Base-by-base conservation (phyloP, 176 grass and related monocot genomes). In the Lolium multiflorum region DNA sequence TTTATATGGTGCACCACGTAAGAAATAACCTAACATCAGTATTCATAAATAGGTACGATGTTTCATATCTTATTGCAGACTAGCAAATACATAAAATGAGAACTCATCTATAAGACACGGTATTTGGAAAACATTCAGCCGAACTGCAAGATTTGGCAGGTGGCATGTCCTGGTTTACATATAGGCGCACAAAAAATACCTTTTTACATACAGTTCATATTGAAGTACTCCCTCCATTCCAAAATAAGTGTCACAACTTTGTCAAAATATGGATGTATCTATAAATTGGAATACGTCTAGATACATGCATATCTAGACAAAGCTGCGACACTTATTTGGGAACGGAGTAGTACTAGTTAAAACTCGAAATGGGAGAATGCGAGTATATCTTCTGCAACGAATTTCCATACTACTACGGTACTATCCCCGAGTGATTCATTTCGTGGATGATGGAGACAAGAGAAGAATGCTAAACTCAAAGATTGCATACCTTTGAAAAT, bases 401-500 rank as follows among this genome's bases (percentile, higher is more conserved):
- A 43, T 50, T 76, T 72, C 72, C 20, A 72, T 56, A 81, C 37
- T 31, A 38, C 44, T 48, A 43, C 46, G 1, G 41, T 44, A 44
- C 41, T 44, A 38, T 16, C 7, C 24, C 9, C 6, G 3, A 61
- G 13, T 17, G 17, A 4, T 37, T 4, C 47, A 57, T 67, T 66
- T 3, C 18, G 8, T 31, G 47, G 1, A 83, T 35, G 4, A 70
- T 71, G 60, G 54, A 37, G 22, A 82, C 1, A 78, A 9, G 52
- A 82, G 20, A 43, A 15, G 38, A 50, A 58, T 13, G 41, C 55
- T 20, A 31, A 79, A 46, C 9, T 82, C 28, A 80, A 70, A 44
- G 17, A 62, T 48, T 65, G 21, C 67, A 84, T 87, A 98, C 96
- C 96, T 96, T 96, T 98, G 62, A 98, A 81, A 55, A 86, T 69